Evolutionary conservation across 2,329 filamentous ascomycete species (phyloP).

Genomic region (Didymella sp.): DNA sequence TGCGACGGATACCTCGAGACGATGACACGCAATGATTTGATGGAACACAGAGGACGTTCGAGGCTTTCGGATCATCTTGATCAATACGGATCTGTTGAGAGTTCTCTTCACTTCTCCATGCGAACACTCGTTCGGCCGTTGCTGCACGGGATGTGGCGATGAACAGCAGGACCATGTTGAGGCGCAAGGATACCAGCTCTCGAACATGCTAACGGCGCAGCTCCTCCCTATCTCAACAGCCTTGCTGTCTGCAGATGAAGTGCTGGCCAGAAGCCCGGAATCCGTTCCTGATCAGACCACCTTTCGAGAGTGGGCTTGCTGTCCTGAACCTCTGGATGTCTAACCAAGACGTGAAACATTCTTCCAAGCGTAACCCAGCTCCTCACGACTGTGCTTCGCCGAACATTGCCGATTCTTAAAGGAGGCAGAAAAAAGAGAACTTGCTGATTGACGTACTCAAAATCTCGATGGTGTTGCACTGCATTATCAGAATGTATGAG

Average conservation of each 20-base stretch:
- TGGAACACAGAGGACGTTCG: slow-evolving; percentile 1
- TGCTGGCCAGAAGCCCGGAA: background rate
- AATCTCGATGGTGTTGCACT: slow-evolving; percentile 10
- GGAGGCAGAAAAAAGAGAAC: background rate
- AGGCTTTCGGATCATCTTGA: background rate
- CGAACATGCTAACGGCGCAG: slow-evolving; percentile 1
- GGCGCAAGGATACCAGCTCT: slow-evolving; percentile 14
- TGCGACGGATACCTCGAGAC: background rate
- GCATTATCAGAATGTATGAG: slow-evolving; percentile 17
- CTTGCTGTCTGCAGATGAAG: background rate
- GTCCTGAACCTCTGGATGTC: background rate
- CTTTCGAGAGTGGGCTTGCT: background rate
- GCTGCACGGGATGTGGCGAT: slow-evolving; percentile 1
- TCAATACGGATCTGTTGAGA: background rate
- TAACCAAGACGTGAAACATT: slow-evolving; percentile 6
- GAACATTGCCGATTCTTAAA: background rate
- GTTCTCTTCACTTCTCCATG: background rate
- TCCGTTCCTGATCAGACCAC: background rate
- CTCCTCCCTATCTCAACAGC: slow-evolving; percentile 13
- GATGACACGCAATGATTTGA: slow-evolving; percentile 1
- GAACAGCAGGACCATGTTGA: slow-evolving; percentile 7
- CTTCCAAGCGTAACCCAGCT: background rate
- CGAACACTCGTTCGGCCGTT: background rate
- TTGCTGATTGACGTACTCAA: background rate
- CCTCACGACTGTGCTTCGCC: background rate